A percentile compares a stretch with the other conserved stretches of the same genome.
Conservation (phyloP, 2,329 filamentous ascomycete species). For the Clonostachys solani region DNA sequence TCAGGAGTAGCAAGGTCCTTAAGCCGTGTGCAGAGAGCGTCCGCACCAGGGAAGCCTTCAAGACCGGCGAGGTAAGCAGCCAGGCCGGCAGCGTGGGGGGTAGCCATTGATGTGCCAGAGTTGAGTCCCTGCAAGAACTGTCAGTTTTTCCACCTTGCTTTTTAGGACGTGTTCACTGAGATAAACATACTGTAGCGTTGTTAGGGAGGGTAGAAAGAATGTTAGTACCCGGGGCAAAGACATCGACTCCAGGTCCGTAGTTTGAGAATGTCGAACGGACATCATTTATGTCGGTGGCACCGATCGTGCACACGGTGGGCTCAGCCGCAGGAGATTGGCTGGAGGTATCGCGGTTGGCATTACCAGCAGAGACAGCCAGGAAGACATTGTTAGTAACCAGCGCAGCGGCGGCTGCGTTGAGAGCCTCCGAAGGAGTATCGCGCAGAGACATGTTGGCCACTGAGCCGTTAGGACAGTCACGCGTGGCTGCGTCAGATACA, state of each 20-base stretch:
- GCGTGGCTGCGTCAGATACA: slow-evolving; percentile 15
- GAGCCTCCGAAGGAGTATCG: slow-evolving; percentile 4
- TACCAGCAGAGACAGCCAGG: slow-evolving; percentile 11
- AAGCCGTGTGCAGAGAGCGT: slow-evolving; percentile 42
- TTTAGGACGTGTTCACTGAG: neutral
- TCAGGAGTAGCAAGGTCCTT: slow-evolving; percentile 33
- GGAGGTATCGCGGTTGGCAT: slow-evolving; percentile 4
- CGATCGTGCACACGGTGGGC: slow-evolving; percentile 12
- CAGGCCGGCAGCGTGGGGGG: slow-evolving; percentile 33
- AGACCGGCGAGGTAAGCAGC: slow-evolving; percentile 38
- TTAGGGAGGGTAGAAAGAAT: slow-evolving; percentile 40
- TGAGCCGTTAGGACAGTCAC: slow-evolving; percentile 17
- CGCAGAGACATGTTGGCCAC: slow-evolving; percentile 38
- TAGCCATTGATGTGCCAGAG: slow-evolving; percentile 36
- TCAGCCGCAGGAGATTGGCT: slow-evolving; percentile 9
- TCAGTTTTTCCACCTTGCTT: neutral
- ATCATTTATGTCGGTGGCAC: slow-evolving; percentile 23
- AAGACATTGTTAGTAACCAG: slow-evolving; percentile 8
- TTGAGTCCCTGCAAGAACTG: slow-evolving; percentile 13
- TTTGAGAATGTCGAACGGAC: slow-evolving; percentile 40
- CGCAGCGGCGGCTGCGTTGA: slow-evolving; percentile 27
- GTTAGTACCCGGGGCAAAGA: slow-evolving; percentile 40
- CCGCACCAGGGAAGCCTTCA: slow-evolving; percentile 32
- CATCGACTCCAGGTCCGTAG: slow-evolving; percentile 38
- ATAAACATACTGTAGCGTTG: slow-evolving; percentile 21